Percentiles rank a stretch among this genome's conserved stretches.
phyloP scores from a whole-genome alignment of 2,329 filamentous ascomycete genomes.

The Phialocephala subalpina region DNA sequence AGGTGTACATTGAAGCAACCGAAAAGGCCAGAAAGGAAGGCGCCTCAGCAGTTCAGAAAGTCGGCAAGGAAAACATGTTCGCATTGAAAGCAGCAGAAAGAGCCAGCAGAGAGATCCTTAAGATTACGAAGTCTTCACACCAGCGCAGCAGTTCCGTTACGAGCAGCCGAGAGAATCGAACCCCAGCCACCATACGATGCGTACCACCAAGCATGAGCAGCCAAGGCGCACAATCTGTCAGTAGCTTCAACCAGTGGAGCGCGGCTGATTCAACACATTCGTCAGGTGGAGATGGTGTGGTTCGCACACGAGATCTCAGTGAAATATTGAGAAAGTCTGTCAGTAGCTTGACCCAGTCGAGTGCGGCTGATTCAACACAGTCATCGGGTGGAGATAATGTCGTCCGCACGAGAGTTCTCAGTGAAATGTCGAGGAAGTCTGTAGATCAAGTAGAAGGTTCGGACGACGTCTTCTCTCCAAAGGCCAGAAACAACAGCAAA shows the following conservation, averaged over 20 bases:
- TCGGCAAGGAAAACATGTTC: neutral
- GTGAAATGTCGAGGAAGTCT: slow-evolving; percentile 14
- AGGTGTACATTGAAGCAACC: neutral
- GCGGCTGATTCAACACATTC: slow-evolving; percentile 25
- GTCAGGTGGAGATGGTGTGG: slow-evolving; percentile 26
- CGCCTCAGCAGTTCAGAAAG: neutral
- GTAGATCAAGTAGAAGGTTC: slow-evolving; percentile 19
- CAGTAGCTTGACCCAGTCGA: slow-evolving; percentile 26
- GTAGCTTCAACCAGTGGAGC: slow-evolving; percentile 24
- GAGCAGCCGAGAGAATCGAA: slow-evolving; percentile 25
- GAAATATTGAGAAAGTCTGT: slow-evolving; percentile 19
- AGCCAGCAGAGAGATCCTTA: neutral
- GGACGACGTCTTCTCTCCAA: slow-evolving; percentile 39
- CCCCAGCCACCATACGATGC: slow-evolving; percentile 37
- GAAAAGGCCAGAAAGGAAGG: slow-evolving; percentile 30
- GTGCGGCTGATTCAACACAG: slow-evolving; percentile 22
- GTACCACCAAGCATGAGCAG: slow-evolving; percentile 29
- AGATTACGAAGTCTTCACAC: neutral
- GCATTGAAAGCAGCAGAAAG: neutral
- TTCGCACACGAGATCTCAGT: slow-evolving; percentile 30
- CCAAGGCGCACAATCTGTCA: slow-evolving; percentile 7
- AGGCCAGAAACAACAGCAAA: slow-evolving; percentile 19
- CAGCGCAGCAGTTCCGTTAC: slow-evolving; percentile 29
- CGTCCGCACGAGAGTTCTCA: slow-evolving; percentile 30
- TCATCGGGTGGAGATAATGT: slow-evolving; percentile 25